Percentiles rank a stretch among this genome's conserved stretches.
Evolutionary conservation across 2,329 filamentous ascomycete species (phyloP).

Genomic region (Orbilia oligospora): DNA sequence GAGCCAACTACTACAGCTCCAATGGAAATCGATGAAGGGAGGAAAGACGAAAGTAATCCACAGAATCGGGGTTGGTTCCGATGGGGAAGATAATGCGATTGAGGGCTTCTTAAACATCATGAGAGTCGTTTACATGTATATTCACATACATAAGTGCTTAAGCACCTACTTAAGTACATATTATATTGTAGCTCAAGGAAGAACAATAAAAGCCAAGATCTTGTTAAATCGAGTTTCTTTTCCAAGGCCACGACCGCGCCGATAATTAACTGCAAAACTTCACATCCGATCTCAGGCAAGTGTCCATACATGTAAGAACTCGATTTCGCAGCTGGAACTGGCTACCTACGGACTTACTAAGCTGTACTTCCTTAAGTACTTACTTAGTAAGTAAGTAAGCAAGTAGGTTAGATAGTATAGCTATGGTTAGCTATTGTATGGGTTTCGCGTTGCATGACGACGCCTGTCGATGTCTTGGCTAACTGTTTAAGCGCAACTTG

Average conservation of each 20-base stretch:
- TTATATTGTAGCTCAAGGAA: not conserved
- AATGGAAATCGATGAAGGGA: constrained; percentile 63
- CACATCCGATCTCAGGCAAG: too few relatives aligned
- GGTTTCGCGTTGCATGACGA: constrained; percentile 57
- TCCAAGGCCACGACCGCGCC: not conserved
- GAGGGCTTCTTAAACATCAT: not conserved
- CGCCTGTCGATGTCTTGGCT: constrained; percentile 30
- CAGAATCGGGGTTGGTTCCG: constrained; percentile 63
- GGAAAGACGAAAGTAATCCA: constrained; percentile 44
- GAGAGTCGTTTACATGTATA: not conserved
- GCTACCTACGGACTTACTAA: too few relatives aligned
- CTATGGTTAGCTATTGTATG: too few relatives aligned
- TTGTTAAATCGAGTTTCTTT: not conserved
- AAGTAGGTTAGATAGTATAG: too few relatives aligned
- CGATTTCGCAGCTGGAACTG: too few relatives aligned
- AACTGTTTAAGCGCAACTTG: constrained; percentile 42
- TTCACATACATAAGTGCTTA: constrained; percentile 5
- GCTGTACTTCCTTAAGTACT: too few relatives aligned
- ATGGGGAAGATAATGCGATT: constrained; percentile 62
- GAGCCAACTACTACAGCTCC: constrained; percentile 27
- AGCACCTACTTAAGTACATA: not conserved
- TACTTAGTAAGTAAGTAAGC: too few relatives aligned
- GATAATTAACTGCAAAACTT: too few relatives aligned
- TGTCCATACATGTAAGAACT: too few relatives aligned
- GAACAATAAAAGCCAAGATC: constrained; percentile 11